Evolutionary conservation across 73 alveolate species (phyloP).

Genomic region (Paramecium primaurelia): DNA sequence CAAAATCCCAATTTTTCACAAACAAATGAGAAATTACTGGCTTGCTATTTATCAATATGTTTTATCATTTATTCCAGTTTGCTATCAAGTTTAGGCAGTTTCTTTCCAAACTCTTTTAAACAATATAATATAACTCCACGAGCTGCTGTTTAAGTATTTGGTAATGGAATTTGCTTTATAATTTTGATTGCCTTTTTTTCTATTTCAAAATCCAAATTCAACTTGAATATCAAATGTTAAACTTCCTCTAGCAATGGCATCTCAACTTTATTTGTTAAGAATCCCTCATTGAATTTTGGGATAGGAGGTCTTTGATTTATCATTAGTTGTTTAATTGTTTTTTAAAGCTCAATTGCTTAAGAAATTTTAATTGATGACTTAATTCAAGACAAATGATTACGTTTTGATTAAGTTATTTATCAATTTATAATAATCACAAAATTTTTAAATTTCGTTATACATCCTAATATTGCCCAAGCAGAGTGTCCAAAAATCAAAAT

Average conservation of each 20-base stretch:
- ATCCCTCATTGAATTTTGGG: not conserved
- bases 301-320: not conserved
- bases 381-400: not conserved
- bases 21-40: not conserved
- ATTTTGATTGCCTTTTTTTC: not conserved
- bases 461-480: not conserved
- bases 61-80: not conserved
- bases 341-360: not conserved
- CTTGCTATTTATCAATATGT: not conserved
- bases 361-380: not conserved
- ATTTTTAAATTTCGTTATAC: not conserved
- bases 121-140: not conserved
- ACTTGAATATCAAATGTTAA: not conserved
- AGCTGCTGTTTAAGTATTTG: not conserved
- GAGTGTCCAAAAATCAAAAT: not conserved
- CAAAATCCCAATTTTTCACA: not conserved
- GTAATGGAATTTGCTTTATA: not conserved
- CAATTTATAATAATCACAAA: not conserved
- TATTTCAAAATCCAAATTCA: not conserved
- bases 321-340: not conserved
- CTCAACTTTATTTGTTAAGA: not conserved
- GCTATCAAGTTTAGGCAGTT: not conserved
- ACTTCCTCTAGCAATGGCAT: not conserved
- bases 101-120: not conserved
- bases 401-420: not conserved